Percentiles rank a stretch among this genome's conserved stretches.
phyloP scores from a whole-genome alignment of 148 eudicot species.

The Fagopyrum esculentum region DNA sequence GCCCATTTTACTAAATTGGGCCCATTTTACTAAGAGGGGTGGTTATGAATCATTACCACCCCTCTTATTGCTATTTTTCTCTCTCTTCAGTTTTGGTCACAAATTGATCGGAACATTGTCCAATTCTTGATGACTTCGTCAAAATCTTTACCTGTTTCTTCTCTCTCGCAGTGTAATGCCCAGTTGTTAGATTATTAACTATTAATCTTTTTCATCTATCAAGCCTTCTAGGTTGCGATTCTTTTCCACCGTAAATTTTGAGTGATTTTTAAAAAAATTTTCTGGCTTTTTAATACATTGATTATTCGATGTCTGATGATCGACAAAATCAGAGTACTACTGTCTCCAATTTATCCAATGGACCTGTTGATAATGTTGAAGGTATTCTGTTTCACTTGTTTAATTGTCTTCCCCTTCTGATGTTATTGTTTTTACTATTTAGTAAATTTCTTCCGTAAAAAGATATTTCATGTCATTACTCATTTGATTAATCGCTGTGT shows the following conservation, averaged over 20 bases:
- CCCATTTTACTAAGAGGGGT: no score
- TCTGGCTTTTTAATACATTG: slow-evolving; percentile 2
- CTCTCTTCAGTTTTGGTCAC: slow-evolving; percentile 12
- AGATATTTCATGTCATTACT: neutral
- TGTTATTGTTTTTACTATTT: neutral
- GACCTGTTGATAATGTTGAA: slow-evolving; percentile 1
- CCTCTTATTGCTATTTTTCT: slow-evolving; percentile 3
- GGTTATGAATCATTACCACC: no score
- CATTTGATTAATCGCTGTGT: neutral
- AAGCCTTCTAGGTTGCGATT: neutral
- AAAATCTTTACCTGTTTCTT: slow-evolving; percentile 1
- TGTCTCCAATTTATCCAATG: slow-evolving; percentile 10
- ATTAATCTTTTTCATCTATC: neutral
- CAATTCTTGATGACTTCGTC: slow-evolving; percentile 10
- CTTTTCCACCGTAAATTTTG: neutral
- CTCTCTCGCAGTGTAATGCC: slow-evolving; percentile 4
- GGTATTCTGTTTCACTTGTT: slow-evolving; percentile 2
- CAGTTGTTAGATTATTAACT: neutral
- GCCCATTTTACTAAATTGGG: no score
- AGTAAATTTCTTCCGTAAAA: neutral
- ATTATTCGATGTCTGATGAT: slow-evolving; percentile 20
- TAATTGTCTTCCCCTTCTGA: neutral
- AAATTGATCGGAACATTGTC: slow-evolving; percentile 21
- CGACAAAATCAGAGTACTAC: slow-evolving; percentile 7
- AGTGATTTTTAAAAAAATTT: neutral